phyloP scores from a whole-genome alignment of 768 basidiomycete species.

The Termitomyces sp. region DNA sequence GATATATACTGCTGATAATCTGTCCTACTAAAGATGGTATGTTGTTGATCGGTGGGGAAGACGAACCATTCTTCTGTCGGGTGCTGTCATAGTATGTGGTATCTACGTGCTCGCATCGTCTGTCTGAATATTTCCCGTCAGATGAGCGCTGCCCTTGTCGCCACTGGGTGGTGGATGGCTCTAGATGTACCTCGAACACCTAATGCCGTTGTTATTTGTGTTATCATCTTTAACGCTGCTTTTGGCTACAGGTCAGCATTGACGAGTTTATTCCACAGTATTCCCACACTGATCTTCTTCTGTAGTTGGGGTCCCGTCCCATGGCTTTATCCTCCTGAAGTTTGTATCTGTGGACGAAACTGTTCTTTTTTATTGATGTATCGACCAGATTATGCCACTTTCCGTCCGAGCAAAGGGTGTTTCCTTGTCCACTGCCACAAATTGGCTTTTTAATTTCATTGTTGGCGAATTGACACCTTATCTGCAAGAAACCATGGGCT shows the following conservation, averaged over 20 bases:
- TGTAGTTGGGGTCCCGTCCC: slow-evolving; percentile 81
- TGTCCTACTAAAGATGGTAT: slow-evolving; percentile 59
- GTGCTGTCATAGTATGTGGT: slow-evolving; percentile 56
- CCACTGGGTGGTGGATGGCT: slow-evolving; percentile 93
- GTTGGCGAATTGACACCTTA: slow-evolving; percentile 86
- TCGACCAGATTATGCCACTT: slow-evolving; percentile 78
- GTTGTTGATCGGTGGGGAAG: slow-evolving; percentile 83
- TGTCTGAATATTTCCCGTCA: slow-evolving; percentile 20
- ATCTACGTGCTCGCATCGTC: background rate
- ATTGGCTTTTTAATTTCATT: slow-evolving; percentile 84
- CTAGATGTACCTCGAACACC: slow-evolving; percentile 84
- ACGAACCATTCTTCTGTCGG: slow-evolving; percentile 69
- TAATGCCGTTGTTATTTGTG: slow-evolving; percentile 80
- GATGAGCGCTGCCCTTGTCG: slow-evolving; percentile 78
- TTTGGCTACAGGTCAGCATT: slow-evolving; percentile 73
- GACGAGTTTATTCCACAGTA: background rate
- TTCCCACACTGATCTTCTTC: background rate
- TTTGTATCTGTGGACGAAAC: slow-evolving; percentile 19
- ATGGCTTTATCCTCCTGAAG: slow-evolving; percentile 87
- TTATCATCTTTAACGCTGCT: slow-evolving; percentile 89
- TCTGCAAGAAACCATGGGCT: slow-evolving; percentile 81
- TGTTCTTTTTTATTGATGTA: background rate
- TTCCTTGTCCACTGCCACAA: slow-evolving; percentile 87
- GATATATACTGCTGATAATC: slow-evolving; percentile 6
- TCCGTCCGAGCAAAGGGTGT: slow-evolving; percentile 93